Base-by-base conservation (phyloP, 2,329 filamentous ascomycete genomes). In the Sporothrix inflata region DNA sequence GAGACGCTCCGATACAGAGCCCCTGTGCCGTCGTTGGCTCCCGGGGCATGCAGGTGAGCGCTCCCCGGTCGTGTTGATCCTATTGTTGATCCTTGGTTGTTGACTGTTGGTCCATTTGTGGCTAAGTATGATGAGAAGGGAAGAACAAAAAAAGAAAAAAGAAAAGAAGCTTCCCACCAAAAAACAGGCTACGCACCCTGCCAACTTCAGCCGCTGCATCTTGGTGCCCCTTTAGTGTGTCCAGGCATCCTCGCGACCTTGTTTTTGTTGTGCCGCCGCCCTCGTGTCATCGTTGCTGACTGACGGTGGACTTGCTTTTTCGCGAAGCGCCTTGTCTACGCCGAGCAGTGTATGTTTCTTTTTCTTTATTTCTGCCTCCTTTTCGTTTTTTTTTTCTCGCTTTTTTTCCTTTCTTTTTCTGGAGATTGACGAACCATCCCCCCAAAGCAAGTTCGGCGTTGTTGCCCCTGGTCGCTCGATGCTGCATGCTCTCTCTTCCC, bases 191-290 rank as follows among this genome's bases (percentile, higher is more conserved):
- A 12, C 5, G 14, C 57, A 21, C 21, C 57, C 34, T 6, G 34
- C 57, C 57, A 42, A 63, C 38, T 42, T 42, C 57, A 63, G 57
- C 57, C 57, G 57, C 57, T 42, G 11, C 34, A 42, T 63, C 57
- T 42, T 63, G 57, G n/a, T 63, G 11, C 27, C 34, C 57, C 5
- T 63, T 24, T 63, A 24, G n/a, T 42, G 57, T 53, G 49, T 24
- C 49, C 11, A 9, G 49, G 9, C 1, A 24, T 53, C n/a, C n/a
- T 24, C 49, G n/a, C n/a, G 27, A 21, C 53, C 14, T 57, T 57
- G 24, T 6, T 34, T 34, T 34, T 34, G 24, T 57, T 16, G 42
- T 16, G 19, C 42, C 42, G 16, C 42, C 53, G 2, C 7, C 24
- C 12, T 30, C 53, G 14, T 34, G 57, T 40, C 51, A 40, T 40